Evolutionary conservation across 306 rosid species (phyloP).

Genomic region (Dicorynia guianensis): DNA sequence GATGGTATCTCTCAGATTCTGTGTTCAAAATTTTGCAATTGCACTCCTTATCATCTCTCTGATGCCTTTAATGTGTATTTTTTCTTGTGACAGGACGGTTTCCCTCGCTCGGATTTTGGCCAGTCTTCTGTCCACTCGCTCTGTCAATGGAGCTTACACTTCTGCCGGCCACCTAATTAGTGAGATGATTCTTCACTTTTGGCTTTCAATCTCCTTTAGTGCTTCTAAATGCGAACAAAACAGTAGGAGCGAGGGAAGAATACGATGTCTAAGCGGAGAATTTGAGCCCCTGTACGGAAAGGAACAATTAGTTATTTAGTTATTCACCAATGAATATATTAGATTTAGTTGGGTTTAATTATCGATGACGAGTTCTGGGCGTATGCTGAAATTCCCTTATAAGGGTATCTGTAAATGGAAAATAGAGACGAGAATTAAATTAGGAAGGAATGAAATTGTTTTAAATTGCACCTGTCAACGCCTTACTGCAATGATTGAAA

Average conservation of each 20-base stretch:
- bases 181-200: slow-evolving; percentile 39
- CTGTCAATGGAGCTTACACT: slow-evolving; percentile 61
- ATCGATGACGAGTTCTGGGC: background rate
- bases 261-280: background rate
- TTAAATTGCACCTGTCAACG: background rate
- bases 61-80: background rate
- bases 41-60: background rate
- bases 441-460: background rate
- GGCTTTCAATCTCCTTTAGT: background rate
- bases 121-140: slow-evolving; percentile 53
- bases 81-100: slow-evolving; percentile 58
- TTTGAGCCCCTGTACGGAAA: background rate
- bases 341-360: background rate
- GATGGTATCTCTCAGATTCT: slow-evolving; percentile 54
- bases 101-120: slow-evolving; percentile 52
- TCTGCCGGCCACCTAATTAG: slow-evolving; percentile 71
- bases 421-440: background rate
- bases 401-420: background rate
- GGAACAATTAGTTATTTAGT: background rate
- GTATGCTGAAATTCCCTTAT: background rate
- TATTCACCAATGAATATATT: background rate
- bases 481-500: background rate
- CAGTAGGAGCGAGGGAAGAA: background rate
- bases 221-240: background rate
- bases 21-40: background rate